These are phyloP conservation scores for Rhizopus microsporus DNA, from an alignment of 371 early-diverging fungal species.

Conservation along the genomic window DNA sequence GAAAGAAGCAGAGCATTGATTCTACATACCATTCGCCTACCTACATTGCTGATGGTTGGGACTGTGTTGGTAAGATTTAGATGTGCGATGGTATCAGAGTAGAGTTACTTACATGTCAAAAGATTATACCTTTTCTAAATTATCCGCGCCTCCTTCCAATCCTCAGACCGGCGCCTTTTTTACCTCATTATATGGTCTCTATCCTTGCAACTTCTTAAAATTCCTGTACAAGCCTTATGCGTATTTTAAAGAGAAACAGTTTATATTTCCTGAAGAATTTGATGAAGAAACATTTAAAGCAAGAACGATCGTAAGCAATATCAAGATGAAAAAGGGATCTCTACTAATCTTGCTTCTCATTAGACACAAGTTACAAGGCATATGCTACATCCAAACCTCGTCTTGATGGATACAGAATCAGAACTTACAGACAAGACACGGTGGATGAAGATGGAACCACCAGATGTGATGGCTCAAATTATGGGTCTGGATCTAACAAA, in stretches of 20 bases:
- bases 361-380: conserved; percentile 57
- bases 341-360: too few species aligned
- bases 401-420: conserved; percentile 49
- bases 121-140: conserved; percentile 58
- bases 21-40: conserved; percentile 15
- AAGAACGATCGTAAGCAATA: conserved; percentile 39
- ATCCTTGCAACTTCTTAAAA: conserved; percentile 63
- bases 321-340: not conserved
- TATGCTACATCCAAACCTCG: conserved; percentile 62
- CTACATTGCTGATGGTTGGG: conserved; percentile 40
- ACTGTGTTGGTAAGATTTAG: conserved; percentile 40
- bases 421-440: conserved; percentile 58
- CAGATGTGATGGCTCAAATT: conserved; percentile 67
- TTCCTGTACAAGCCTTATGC: conserved; percentile 57
- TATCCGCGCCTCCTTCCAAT: conserved; percentile 56
- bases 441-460: conserved; percentile 69
- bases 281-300: conserved; percentile 51
- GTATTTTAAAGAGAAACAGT: conserved; percentile 44
- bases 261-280: conserved; percentile 49
- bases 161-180: conserved; percentile 61
- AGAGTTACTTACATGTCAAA: not conserved
- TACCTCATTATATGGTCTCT: conserved; percentile 66
- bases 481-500: conserved; percentile 64
- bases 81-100: not conserved
- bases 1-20: conserved; percentile 37